These are phyloP conservation scores for Trametes gibbosa DNA, from an alignment of 768 basidiomycete species.

Conservation along the genomic window DNA sequence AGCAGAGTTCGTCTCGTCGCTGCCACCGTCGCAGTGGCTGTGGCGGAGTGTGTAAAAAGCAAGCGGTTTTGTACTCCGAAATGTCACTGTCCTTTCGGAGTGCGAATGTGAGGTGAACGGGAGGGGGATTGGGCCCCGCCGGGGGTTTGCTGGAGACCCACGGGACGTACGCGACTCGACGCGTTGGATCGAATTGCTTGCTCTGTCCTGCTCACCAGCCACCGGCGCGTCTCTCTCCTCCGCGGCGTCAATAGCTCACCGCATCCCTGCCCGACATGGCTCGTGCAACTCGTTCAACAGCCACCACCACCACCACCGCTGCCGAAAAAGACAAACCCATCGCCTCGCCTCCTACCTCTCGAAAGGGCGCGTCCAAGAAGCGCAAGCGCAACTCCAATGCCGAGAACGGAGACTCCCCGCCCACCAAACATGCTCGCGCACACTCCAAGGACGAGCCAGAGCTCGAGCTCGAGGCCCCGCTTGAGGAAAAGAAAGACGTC, in stretches of 20 bases:
- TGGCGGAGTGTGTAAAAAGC: too few species aligned
- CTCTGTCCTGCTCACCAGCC: slow-evolving; percentile 22
- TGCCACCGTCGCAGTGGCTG: too few species aligned
- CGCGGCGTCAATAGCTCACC: slow-evolving; percentile 15
- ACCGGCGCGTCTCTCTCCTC: slow-evolving; percentile 34
- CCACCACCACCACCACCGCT: slow-evolving; percentile 37
- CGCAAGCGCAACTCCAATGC: slow-evolving; percentile 58
- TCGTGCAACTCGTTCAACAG: slow-evolving; percentile 65
- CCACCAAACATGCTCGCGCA: slow-evolving; percentile 50
- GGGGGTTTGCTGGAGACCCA: too few species aligned
- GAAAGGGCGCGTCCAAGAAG: slow-evolving; percentile 49
- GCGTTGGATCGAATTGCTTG: slow-evolving; percentile 17
- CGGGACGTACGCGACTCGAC: too few species aligned
- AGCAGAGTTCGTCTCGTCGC: too few species aligned
- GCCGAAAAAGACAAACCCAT: slow-evolving; percentile 37
- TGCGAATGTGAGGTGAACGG: too few species aligned
- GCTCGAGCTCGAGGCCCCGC: slow-evolving; percentile 20
- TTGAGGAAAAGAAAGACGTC: slow-evolving; percentile 19
- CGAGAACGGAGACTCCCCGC: slow-evolving; percentile 46
- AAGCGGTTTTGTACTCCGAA: neutral
- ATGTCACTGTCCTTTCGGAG: slow-evolving; percentile 25
- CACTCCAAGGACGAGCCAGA: slow-evolving; percentile 33
- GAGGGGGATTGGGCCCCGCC: too few species aligned
- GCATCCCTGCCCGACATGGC: slow-evolving; percentile 48
- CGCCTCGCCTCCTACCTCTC: slow-evolving; percentile 25